Conservation (phyloP, 2,329 filamentous ascomycete species). For the Pestalotiopsis sp. region DNA sequence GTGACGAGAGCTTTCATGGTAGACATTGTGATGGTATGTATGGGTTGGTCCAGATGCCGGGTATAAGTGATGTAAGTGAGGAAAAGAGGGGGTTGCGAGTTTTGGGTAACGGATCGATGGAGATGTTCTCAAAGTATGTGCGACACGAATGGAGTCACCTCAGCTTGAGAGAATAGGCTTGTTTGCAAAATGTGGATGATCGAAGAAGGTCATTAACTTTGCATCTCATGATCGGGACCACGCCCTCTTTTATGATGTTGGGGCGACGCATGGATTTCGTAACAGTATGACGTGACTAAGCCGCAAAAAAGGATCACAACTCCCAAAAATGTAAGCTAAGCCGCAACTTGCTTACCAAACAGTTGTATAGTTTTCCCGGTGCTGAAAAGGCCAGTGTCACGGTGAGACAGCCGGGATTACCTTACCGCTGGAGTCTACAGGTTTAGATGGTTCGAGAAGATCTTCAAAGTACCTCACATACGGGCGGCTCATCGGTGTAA, state of each 20-base stretch:
- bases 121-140: not conserved
- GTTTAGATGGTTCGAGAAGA: not conserved
- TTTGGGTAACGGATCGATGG: not conserved
- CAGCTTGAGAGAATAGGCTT: not conserved
- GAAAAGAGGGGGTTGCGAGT: not conserved
- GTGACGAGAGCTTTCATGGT: constrained; percentile 43
- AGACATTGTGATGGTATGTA: constrained; percentile 5
- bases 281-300: not conserved
- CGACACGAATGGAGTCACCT: not conserved
- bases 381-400: not conserved
- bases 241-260: not conserved
- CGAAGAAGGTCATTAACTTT: not conserved
- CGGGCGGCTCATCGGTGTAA: constrained; percentile 6
- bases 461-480: not conserved
- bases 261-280: not conserved
- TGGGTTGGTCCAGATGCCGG: not conserved
- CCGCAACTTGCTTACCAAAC: not conserved
- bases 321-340: not conserved
- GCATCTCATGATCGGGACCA: not conserved
- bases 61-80: constrained; percentile 1
- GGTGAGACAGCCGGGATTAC: not conserved
- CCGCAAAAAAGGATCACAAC: not conserved
- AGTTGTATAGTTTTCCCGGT: not conserved
- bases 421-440: not conserved
- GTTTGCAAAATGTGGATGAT: not conserved